These are phyloP conservation scores for Aureobasidium sp. DNA, from an alignment of 2,329 filamentous ascomycete genomes.

Conservation along the genomic window DNA sequence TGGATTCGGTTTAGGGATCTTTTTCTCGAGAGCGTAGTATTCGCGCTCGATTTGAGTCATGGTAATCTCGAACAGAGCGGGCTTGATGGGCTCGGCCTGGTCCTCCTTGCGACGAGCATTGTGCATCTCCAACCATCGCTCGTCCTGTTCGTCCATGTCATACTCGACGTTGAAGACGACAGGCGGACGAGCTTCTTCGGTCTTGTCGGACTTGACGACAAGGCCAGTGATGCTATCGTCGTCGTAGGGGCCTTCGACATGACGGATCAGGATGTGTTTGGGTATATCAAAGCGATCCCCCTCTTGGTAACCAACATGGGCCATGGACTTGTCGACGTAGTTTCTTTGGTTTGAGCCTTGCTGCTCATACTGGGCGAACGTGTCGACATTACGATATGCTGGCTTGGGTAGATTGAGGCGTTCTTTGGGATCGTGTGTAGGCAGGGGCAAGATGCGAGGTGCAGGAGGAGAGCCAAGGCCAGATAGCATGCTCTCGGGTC, in stretches of 20 bases:
- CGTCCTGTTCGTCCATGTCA: slow-evolving; percentile 99
- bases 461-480: slow-evolving; percentile 51
- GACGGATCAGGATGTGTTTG: slow-evolving; percentile 59
- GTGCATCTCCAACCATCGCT: slow-evolving; percentile 84
- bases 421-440: slow-evolving; percentile 73
- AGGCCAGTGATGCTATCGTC: slow-evolving; percentile 49
- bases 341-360: slow-evolving; percentile 69
- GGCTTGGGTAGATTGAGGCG: slow-evolving; percentile 69
- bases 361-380: slow-evolving; percentile 74
- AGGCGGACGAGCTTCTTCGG: slow-evolving; percentile 44
- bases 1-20: slow-evolving; percentile 88
- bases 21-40: slow-evolving; percentile 91
- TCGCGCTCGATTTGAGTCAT: slow-evolving; percentile 99
- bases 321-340: slow-evolving; percentile 94
- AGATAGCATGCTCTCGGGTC: slow-evolving; percentile 52
- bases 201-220: slow-evolving; percentile 45
- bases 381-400: slow-evolving; percentile 66
- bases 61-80: slow-evolving; percentile 92
- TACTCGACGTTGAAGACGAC: slow-evolving; percentile 81
- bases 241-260: slow-evolving; percentile 55
- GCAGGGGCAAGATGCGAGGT: slow-evolving; percentile 65
- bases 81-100: slow-evolving; percentile 74
- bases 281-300: slow-evolving; percentile 80
- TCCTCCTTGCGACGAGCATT: slow-evolving; percentile 69
- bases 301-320: slow-evolving; percentile 90